Percentiles rank a stretch among this genome's conserved stretches.
Evolutionary conservation across 176 grass and related monocot genomes (phyloP).

Genomic region (Cenchrus americanus): DNA sequence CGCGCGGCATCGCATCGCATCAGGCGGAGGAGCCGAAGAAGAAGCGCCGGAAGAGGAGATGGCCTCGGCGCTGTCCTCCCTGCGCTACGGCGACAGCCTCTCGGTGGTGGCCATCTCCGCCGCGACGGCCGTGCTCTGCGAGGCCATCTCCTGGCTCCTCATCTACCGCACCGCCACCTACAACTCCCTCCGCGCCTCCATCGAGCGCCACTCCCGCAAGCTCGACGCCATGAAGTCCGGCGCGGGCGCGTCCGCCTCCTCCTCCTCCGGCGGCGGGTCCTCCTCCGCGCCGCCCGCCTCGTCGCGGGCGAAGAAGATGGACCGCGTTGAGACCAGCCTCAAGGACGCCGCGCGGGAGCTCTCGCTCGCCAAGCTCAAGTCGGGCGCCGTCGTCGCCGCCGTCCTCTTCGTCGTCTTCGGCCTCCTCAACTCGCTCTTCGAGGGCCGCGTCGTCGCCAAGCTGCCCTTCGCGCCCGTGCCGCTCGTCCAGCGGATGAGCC

Average conservation of each 20-base stretch:
- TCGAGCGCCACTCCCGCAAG: constrained; percentile 91
- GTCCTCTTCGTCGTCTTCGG: constrained; percentile 96
- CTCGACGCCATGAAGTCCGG: constrained; percentile 87
- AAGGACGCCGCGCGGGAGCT: constrained; percentile 95
- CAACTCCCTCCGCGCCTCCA: constrained; percentile 93
- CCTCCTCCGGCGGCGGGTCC: constrained; percentile 6
- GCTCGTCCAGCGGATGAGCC: constrained; percentile 94
- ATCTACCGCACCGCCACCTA: constrained; percentile 98
- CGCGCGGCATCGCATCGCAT: not conserved
- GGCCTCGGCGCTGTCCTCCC: constrained; percentile 58
- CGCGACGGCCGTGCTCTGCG: constrained; percentile 81
- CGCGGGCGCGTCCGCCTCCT: constrained; percentile 5
- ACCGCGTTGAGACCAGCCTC: constrained; percentile 92
- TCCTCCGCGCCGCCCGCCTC: constrained; percentile 43
- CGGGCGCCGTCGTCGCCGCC: constrained; percentile 82
- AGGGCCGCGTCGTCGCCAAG: constrained; percentile 83
- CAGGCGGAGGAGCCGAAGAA: not conserved
- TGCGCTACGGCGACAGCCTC: constrained; percentile 80
- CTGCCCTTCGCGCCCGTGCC: constrained; percentile 81
- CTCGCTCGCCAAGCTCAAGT: constrained; percentile 97
- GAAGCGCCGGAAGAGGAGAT: constrained; percentile 11
- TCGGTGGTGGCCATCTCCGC: constrained; percentile 79
- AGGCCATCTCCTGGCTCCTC: constrained; percentile 94
- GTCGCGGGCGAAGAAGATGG: constrained; percentile 89
- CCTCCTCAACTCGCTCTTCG: constrained; percentile 95